Conservation (phyloP, 139 green algal genomes). For the Eudorina sp. region DNA sequence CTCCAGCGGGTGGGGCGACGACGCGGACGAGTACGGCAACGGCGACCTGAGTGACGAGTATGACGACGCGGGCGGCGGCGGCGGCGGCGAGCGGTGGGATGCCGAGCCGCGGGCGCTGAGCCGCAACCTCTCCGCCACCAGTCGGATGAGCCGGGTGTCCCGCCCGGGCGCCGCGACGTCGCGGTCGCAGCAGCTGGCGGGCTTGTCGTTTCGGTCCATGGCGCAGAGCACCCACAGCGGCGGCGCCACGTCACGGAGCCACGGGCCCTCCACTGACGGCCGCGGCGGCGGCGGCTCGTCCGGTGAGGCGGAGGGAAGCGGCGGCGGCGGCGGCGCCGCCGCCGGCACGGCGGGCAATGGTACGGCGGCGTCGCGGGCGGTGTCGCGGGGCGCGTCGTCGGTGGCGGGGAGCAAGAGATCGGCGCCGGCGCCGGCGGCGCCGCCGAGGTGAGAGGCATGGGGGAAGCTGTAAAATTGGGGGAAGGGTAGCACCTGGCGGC, state of each 20-base stretch:
- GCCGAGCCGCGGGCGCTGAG: background rate
- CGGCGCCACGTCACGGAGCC: background rate
- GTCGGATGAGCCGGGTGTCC: background rate
- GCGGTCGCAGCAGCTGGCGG: background rate
- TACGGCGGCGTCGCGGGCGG: background rate
- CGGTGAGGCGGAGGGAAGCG: background rate
- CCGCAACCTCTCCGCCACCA: background rate
- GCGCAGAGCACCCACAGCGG: background rate
- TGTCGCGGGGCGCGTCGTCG: background rate
- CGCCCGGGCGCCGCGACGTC: background rate
- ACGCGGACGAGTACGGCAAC: background rate
- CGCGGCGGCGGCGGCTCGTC: background rate
- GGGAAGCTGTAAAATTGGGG: no score
- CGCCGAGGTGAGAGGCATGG: background rate
- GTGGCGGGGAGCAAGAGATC: constrained; percentile 7
- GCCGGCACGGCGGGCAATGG: background rate
- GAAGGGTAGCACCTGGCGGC: no score
- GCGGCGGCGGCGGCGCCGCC: background rate
- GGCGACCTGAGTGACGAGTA: background rate
- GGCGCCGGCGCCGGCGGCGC: background rate
- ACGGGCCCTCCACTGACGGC: no score
- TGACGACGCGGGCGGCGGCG: background rate
- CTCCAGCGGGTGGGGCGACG: background rate
- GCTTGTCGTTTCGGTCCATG: background rate
- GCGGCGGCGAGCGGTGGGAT: background rate